Base-by-base conservation (phyloP, 495 filamentous ascomycete genomes). In the Penicillium goetzii region DNA sequence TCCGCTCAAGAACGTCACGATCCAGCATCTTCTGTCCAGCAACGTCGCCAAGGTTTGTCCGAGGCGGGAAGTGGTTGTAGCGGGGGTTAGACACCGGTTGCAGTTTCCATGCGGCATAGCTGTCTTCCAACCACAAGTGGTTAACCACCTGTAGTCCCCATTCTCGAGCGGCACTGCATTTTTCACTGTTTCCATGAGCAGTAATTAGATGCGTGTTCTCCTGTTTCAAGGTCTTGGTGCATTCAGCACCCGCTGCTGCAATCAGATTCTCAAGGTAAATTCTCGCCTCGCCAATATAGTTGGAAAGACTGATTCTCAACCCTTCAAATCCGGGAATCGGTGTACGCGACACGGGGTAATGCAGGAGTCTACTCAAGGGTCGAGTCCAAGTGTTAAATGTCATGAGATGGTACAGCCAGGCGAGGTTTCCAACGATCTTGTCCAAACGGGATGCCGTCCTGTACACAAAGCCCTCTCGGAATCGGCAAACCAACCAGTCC, bases 131-230 rank as follows among this genome's bases (percentile, higher is more conserved):
- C 95, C 95, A 99, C 1, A 99, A 81, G 68, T 98, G 94, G 72
- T 99, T 99, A 59, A 96, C 81, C 63, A 96, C 88, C 47, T 94
- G 76, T 32, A 98, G 87, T 34, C 89, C 88, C 95, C 95, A 99
- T 73, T 98, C 96, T 66, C 83, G 85, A 0, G 95, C 95, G 0
- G 95, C 95, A 7, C 86, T 86, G 68, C 89, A 96, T 74, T 99
- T 99, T 71, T 98, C 95, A 68, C 92, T 92, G 56, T 83, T 82
- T 34, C 86, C 85, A 66, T 96, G 89, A 6, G 95, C 95, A 5
- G 95, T 96, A 63, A 99, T 92, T 4, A 99, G 82, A 75, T 99
- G 95, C 0, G 93, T 98, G 69, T 98, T 98, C 52, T 96, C 92
- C 58, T 89, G 85, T 72, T 90, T 95, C 85, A 99, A 88, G 0